Evolutionary conservation across 2,329 filamentous ascomycete species (phyloP).

Genomic region (Didymosphaeria variabile): DNA sequence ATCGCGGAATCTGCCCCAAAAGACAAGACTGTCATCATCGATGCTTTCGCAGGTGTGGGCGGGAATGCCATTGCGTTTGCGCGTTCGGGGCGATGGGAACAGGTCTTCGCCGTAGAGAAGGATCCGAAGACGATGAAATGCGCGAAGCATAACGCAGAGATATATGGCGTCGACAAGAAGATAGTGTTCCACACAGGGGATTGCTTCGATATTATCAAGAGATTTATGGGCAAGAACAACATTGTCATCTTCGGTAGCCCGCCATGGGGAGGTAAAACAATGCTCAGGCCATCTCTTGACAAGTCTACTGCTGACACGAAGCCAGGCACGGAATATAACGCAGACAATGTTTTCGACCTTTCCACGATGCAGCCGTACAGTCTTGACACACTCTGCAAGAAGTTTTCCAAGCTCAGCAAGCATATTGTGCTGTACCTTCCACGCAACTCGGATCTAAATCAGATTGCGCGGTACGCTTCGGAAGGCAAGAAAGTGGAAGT

Average conservation of each 20-base stretch:
- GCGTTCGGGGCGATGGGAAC: conserved; percentile 77
- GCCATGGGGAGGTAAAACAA: conserved; percentile 73
- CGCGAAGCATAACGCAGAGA: conserved; percentile 87
- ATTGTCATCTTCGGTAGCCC: conserved; percentile 75
- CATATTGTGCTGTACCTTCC: conserved; percentile 82
- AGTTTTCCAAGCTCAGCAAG: conserved; percentile 51
- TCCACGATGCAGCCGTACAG: conserved; percentile 88
- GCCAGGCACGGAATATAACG: conserved; percentile 69
- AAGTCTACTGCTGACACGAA: conserved; percentile 22
- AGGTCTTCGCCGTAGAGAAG: conserved; percentile 88
- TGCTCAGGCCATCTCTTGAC: background rate
- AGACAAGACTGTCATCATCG: conserved; percentile 75
- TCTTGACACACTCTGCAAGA: conserved; percentile 54
- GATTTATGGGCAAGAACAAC: conserved; percentile 59
- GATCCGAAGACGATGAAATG: conserved; percentile 83
- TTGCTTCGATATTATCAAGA: conserved; percentile 77
- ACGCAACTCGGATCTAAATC: conserved; percentile 58
- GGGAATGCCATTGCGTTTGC: conserved; percentile 97
- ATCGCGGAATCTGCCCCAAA: conserved; percentile 65
- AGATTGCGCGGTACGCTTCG: conserved; percentile 46
- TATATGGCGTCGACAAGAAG: conserved; percentile 80
- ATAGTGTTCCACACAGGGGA: conserved; percentile 91
- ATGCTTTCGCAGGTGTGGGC: conserved; percentile 90
- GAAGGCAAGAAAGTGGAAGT: conserved; percentile 47
- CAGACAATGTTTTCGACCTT: conserved; percentile 80